Percentiles rank a stretch among this genome's conserved stretches.
These are phyloP conservation scores for Fusarium bulbicola DNA, from an alignment of 2,329 filamentous ascomycete species.

Conservation along the genomic window DNA sequence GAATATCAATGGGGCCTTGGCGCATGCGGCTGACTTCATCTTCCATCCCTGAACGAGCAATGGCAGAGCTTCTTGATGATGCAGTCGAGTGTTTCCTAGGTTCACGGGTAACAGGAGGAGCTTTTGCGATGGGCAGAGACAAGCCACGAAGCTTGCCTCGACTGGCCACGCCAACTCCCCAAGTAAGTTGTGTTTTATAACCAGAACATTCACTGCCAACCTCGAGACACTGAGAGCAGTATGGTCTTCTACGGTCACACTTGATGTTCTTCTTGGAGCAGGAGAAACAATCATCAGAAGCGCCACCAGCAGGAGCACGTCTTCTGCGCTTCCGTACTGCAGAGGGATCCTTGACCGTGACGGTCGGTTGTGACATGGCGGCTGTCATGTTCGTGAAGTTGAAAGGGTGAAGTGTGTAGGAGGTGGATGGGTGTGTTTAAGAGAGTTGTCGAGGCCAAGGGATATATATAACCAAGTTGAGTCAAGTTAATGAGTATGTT, in stretches of 20 bases:
- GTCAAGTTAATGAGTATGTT: conserved; percentile 19
- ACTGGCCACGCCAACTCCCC: conserved; percentile 95
- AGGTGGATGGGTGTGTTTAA: not conserved
- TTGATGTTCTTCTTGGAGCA: conserved; percentile 85
- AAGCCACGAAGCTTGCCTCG: conserved; percentile 92
- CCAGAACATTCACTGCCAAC: conserved; percentile 92
- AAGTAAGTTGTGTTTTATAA: conserved; percentile 96
- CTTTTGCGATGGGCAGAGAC: conserved; percentile 75
- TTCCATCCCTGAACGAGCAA: conserved; percentile 42
- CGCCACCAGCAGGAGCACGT: conserved; percentile 87
- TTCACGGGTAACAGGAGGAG: conserved; percentile 62
- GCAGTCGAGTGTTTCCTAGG: conserved; percentile 58
- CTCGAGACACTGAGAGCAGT: conserved; percentile 94
- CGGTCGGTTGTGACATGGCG: conserved; percentile 54
- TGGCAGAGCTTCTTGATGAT: conserved; percentile 56
- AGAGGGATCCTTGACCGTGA: conserved; percentile 60
- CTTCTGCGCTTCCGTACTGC: conserved; percentile 78
- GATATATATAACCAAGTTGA: conserved; percentile 6
- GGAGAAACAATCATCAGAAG: conserved; percentile 93
- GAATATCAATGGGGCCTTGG: conserved; percentile 50
- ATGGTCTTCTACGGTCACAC: conserved; percentile 91
- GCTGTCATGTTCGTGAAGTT: conserved; percentile 56
- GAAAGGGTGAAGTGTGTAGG: conserved; percentile 10
- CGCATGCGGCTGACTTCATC: conserved; percentile 46
- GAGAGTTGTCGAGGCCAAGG: conserved; percentile 14